Evolutionary conservation across 2,329 filamentous ascomycete species (phyloP), one percentile per base, ranked within the genome.

Genomic region (Neopestalotiopsis sp.): DNA sequence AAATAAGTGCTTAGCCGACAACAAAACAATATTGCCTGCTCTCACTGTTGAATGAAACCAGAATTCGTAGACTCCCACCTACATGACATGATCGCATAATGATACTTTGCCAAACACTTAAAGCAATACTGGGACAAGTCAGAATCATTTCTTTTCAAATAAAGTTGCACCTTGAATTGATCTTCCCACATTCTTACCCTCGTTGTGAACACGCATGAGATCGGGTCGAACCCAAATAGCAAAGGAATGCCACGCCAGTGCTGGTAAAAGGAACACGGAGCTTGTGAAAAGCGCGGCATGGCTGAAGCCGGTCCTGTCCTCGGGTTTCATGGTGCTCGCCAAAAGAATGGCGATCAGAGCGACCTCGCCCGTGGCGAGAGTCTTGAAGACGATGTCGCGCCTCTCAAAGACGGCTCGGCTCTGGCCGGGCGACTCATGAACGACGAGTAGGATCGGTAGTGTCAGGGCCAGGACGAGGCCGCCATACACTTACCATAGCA

Each of bases 401-500:
- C 70, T 69, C 59, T 73, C 72, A 17, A 69, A 65, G 38, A 68
- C 69, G 20, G 69, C 69, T 13, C 59, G 30, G 20, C 57, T 59
- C 17, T 53, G 45, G 17, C 20, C 45, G 12, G 65, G 56, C 10
- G 70, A 71, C 30, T 73, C 49, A 9, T 71, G 70, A 40, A 73
- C 69, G 34, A 71, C 72, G 32, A 69, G 65, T 42, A 74, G 24
- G 17, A 73, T 49, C 13, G 73, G 73, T 28, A 74, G 38, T 3
- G 72, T 71, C 53, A 74, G 67, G 1, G 72, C 70, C 5, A 74
- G 68, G 14, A 74, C 71, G 2, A 74, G 67, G 45, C 61, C 70
- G n/a, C 71, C 73, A 61, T 72, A 74, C n/a, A 72, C 59, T 65
- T 74, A 72, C 69, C 69, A 74, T 2, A 74, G 63, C 4, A 74